These are phyloP conservation scores for Phlebiopsis flavidoalba DNA, from an alignment of 768 basidiomycete genomes.

Conservation along the genomic window DNA sequence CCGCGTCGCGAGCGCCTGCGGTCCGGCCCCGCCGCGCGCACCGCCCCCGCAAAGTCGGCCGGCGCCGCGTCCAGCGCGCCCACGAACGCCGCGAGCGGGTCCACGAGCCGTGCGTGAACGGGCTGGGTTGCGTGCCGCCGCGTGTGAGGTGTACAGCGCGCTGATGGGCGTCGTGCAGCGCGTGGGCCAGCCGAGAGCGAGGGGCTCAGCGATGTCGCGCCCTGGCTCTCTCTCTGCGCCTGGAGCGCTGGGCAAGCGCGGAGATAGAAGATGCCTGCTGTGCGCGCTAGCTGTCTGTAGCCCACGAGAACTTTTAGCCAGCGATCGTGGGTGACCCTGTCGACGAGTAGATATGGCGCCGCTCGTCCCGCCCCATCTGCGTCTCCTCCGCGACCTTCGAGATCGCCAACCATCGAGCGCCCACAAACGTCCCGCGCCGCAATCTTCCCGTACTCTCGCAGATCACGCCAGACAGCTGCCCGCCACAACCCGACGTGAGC, in stretches of 20 bases:
- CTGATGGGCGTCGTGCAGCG: slow-evolving; percentile 52
- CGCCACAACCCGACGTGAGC: not conserved
- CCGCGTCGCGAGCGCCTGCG: slow-evolving; percentile 66
- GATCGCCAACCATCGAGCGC: slow-evolving; percentile 59
- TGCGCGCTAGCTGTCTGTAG: no score
- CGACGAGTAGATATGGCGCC: slow-evolving; percentile 92
- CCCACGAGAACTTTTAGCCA: no score
- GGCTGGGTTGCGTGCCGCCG: slow-evolving; percentile 83
- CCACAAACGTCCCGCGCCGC: slow-evolving; percentile 60
- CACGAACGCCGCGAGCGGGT: slow-evolving; percentile 81
- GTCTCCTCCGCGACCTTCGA: slow-evolving; percentile 74
- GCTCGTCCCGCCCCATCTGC: slow-evolving; percentile 89
- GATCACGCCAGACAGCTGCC: slow-evolving; percentile 51
- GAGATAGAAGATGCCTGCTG: slow-evolving; percentile 96
- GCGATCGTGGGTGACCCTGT: no score
- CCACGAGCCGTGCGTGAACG: slow-evolving; percentile 90
- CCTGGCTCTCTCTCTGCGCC: slow-evolving; percentile 25
- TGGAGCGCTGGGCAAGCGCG: slow-evolving; percentile 71
- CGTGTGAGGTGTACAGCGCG: slow-evolving; percentile 77
- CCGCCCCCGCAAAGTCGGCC: slow-evolving; percentile 43
- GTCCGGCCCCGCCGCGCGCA: slow-evolving; percentile 50
- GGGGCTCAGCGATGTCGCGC: slow-evolving; percentile 31
- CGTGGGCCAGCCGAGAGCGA: slow-evolving; percentile 57
- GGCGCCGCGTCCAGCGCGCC: slow-evolving; percentile 33
- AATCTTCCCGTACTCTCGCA: slow-evolving; percentile 51